These are phyloP conservation scores for Lipomyces spencermartinsiae DNA, from an alignment of 805 yeast species.

Conservation along the genomic window DNA sequence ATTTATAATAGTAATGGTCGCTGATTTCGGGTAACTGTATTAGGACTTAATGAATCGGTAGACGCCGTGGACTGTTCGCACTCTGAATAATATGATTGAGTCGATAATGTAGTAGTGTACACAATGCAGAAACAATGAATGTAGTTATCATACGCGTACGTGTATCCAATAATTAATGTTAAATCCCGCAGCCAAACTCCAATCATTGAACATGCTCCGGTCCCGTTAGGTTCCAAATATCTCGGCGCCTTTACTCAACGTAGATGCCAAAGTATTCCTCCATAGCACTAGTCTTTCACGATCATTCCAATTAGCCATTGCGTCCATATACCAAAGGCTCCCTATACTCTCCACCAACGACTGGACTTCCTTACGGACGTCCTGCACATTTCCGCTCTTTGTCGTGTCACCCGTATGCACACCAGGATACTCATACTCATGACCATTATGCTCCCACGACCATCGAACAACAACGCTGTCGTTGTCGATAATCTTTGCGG, in stretches of 20 bases:
- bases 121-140: not conserved
- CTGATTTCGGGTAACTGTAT: too few species aligned
- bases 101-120: too few species aligned
- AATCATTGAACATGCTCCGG: not conserved
- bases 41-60: not conserved
- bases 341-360: not conserved
- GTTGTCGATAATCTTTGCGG: not conserved
- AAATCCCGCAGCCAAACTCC: not conserved
- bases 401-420: not conserved
- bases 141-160: not conserved
- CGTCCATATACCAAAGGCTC: not conserved
- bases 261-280: not conserved
- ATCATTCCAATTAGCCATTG: not conserved
- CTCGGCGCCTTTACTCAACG: not conserved
- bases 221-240: not conserved
- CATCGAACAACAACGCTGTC: slow-evolving; percentile 17
- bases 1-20: not conserved
- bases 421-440: slow-evolving; percentile 11
- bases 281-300: not conserved
- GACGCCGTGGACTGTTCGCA: too few species aligned
- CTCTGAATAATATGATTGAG: too few species aligned
- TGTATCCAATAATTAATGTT: not conserved
- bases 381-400: not conserved
- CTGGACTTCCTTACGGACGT: not conserved
- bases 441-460: slow-evolving; percentile 22